Percentiles rank a stretch among this genome's conserved stretches.
These are phyloP conservation scores for Citrullus mucosospermus DNA, from an alignment of 306 rosid species.

Conservation along the genomic window DNA sequence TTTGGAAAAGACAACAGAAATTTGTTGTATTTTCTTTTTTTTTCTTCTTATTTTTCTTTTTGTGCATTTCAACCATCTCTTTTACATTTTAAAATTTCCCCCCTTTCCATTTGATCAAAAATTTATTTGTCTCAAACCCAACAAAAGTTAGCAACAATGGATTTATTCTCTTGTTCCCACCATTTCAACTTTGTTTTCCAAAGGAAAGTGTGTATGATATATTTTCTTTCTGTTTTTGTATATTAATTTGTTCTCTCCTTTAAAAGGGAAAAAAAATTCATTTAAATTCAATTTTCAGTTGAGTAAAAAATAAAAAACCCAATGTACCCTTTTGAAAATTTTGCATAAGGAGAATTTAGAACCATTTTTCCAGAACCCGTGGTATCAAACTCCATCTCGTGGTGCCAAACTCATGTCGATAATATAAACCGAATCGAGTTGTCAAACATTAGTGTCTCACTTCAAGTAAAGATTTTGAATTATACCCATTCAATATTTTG, in stretches of 20 bases:
- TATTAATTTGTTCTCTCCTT: neutral
- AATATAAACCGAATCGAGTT: neutral
- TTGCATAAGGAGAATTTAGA: too few species aligned
- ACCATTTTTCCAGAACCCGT: too few species aligned
- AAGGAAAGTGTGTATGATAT: neutral
- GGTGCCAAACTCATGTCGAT: too few species aligned
- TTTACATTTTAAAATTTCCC: neutral
- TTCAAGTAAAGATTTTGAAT: neutral
- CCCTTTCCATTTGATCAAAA: neutral
- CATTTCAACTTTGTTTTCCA: constrained; percentile 1
- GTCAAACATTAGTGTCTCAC: neutral
- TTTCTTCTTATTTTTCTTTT: neutral
- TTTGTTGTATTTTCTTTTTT: neutral
- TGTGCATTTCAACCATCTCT: neutral
- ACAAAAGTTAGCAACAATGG: constrained; percentile 1
- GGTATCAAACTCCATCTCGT: neutral
- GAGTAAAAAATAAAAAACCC: neutral
- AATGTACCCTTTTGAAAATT: too few species aligned
- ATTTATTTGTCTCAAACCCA: neutral
- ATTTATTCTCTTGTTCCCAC: neutral
- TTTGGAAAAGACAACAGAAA: constrained; percentile 14
- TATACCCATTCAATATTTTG: neutral
- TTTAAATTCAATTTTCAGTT: neutral
- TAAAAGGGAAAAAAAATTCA: neutral
- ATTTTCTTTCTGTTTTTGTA: neutral